Conservation (phyloP, 441 rosid genomes). For the Brassica hybrid region DNA sequence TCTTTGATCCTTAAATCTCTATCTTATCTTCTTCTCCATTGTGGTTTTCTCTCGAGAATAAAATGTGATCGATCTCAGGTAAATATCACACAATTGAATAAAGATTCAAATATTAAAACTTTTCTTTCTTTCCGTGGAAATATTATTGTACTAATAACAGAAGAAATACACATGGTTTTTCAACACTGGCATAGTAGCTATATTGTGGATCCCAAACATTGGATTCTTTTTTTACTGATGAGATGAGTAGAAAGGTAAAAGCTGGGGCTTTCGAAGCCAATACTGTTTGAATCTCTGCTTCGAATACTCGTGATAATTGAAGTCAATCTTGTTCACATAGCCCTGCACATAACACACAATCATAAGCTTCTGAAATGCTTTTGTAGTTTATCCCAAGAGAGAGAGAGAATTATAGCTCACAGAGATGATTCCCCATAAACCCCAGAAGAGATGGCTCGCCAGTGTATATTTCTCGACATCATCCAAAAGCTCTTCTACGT, state of each 20-base stretch:
- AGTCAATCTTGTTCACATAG: constrained; percentile 78
- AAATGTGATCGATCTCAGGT: neutral
- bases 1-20: constrained; percentile 26
- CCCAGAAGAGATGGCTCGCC: constrained; percentile 90
- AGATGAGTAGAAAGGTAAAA: constrained; percentile 27
- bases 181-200: constrained; percentile 6
- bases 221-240: neutral
- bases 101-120: neutral
- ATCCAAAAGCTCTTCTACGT: constrained; percentile 57
- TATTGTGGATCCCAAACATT: constrained; percentile 1
- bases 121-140: neutral
- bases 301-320: constrained; percentile 77
- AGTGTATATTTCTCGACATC: constrained; percentile 78
- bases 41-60: constrained; percentile 12
- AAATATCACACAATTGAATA: neutral
- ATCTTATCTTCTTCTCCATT: neutral
- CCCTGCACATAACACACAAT: constrained; percentile 51
- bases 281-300: constrained; percentile 89
- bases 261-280: constrained; percentile 62
- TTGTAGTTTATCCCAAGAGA: neutral
- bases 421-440: constrained; percentile 93
- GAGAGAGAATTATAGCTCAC: constrained; percentile 45
- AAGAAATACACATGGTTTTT: constrained; percentile 12
- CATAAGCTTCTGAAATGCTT: constrained; percentile 11
- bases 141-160: neutral